These are phyloP conservation scores for Gaillardinia entomophila DNA, from an alignment of 805 yeast genomes.

Conservation along the genomic window DNA sequence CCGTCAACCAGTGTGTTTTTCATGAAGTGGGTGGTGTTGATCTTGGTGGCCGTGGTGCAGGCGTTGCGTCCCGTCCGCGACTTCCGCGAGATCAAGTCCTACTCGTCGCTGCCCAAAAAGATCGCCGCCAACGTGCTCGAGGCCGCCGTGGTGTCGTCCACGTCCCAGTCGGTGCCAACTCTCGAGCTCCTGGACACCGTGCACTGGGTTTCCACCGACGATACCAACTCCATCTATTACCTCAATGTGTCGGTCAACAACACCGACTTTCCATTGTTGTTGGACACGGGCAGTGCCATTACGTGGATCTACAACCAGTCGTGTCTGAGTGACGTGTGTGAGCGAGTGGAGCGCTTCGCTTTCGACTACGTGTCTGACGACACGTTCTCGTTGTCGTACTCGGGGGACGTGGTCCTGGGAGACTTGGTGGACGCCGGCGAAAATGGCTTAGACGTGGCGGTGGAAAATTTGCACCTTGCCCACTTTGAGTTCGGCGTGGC, in stretches of 20 bases:
- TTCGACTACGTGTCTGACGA: conserved; percentile 18
- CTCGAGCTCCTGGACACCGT: conserved; percentile 1
- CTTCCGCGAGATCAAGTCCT: conserved; percentile 6
- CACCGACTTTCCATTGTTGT: conserved; percentile 38
- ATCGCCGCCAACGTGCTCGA: background rate
- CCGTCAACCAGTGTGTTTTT: background rate
- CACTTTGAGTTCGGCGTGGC: conserved; percentile 53
- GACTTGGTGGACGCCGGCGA: conserved; percentile 29
- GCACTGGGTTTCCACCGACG: conserved; percentile 7
- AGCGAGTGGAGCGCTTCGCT: conserved; percentile 15
- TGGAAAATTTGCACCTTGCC: conserved; percentile 23
- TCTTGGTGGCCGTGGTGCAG: conserved; percentile 1
- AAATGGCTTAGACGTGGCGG: conserved; percentile 23
- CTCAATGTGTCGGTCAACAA: conserved; percentile 2
- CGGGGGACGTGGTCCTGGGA: conserved; percentile 52
- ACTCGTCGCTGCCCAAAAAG: background rate
- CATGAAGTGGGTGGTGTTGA: background rate
- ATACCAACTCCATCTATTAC: conserved; percentile 7
- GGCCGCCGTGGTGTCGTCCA: background rate
- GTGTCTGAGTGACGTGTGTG: conserved; percentile 43
- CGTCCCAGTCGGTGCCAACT: background rate
- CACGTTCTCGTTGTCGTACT: conserved; percentile 46
- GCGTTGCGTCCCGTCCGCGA: conserved; percentile 8
- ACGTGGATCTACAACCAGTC: conserved; percentile 55
- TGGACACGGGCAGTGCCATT: conserved; percentile 64